Conservation (phyloP, 805 yeast species). For the Lachancea quebecensis region DNA sequence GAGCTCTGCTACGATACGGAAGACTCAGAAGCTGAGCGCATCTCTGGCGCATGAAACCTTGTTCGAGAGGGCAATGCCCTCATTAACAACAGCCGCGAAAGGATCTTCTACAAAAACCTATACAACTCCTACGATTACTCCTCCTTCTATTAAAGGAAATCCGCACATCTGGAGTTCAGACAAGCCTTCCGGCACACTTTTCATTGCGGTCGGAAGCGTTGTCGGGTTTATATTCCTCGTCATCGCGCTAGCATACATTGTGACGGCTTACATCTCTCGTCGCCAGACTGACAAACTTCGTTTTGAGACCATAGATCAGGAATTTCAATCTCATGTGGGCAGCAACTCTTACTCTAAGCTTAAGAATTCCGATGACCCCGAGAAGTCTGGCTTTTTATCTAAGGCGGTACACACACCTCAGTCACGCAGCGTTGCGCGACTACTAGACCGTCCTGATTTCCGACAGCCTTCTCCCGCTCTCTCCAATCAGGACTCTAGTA, state of each 20-base stretch:
- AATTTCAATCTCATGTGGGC: constrained; percentile 6
- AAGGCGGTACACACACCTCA: constrained; percentile 1
- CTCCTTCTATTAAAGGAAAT: constrained; percentile 53
- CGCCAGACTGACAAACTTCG: constrained; percentile 43
- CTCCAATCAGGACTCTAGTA: background rate
- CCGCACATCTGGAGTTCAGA: constrained; percentile 63
- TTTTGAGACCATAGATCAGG: constrained; percentile 9
- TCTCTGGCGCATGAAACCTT: background rate
- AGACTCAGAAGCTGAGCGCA: background rate
- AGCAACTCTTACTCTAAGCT: background rate
- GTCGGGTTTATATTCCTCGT: constrained; percentile 52
- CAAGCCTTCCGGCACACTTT: constrained; percentile 70
- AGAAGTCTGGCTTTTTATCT: background rate
- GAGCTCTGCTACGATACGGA: background rate
- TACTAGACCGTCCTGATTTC: constrained; percentile 2
- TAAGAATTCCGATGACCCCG: background rate
- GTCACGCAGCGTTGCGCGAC: constrained; percentile 6
- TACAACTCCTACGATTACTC: constrained; percentile 32
- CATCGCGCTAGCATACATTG: constrained; percentile 46
- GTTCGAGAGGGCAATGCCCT: constrained; percentile 1
- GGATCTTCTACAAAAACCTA: constrained; percentile 3
- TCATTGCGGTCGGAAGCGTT: constrained; percentile 70
- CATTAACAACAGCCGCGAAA: background rate
- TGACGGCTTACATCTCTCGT: constrained; percentile 43
- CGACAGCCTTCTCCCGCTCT: background rate